Percentiles rank a stretch among this genome's conserved stretches.
Evolutionary conservation across 371 early-diverging fungal species (phyloP).

Genomic region (Mucor velutinosus): DNA sequence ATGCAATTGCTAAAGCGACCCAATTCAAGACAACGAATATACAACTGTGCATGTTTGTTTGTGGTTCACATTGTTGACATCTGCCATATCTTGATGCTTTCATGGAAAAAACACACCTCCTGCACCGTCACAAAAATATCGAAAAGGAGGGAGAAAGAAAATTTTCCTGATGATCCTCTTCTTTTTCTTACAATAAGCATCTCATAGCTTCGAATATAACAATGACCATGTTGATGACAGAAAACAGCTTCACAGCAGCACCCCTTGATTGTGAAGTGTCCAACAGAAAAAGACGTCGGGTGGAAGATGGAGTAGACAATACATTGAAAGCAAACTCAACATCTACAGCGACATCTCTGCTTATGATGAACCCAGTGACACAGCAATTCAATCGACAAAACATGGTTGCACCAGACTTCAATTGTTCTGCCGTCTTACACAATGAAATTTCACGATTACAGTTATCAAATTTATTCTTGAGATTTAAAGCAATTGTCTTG

Average conservation of each 20-base stretch:
- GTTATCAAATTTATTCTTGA: conserved; percentile 16
- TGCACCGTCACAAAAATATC: conserved; percentile 5
- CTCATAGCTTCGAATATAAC: neutral
- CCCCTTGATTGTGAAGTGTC: neutral
- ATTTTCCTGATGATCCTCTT: neutral
- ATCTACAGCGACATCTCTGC: neutral
- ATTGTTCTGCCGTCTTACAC: conserved; percentile 22
- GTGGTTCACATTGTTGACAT: neutral
- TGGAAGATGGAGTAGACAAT: conserved; percentile 5
- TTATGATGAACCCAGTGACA: conserved; percentile 17
- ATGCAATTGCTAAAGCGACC: neutral
- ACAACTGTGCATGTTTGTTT: neutral
- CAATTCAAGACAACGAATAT: neutral
- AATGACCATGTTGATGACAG: conserved; percentile 19
- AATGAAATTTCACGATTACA: conserved; percentile 23
- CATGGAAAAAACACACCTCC: neutral
- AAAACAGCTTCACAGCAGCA: neutral
- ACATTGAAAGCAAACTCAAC: neutral
- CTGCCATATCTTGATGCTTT: neutral
- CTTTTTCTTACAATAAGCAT: neutral
- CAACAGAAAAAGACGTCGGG: conserved; percentile 21
- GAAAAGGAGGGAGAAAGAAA: neutral
- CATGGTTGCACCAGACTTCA: conserved; percentile 32
- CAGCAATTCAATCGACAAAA: conserved; percentile 9
- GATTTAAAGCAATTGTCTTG: conserved; percentile 26